Evolutionary conservation across 2,329 filamentous ascomycete genomes (phyloP).

Genomic region (Colletotrichum sp.): DNA sequence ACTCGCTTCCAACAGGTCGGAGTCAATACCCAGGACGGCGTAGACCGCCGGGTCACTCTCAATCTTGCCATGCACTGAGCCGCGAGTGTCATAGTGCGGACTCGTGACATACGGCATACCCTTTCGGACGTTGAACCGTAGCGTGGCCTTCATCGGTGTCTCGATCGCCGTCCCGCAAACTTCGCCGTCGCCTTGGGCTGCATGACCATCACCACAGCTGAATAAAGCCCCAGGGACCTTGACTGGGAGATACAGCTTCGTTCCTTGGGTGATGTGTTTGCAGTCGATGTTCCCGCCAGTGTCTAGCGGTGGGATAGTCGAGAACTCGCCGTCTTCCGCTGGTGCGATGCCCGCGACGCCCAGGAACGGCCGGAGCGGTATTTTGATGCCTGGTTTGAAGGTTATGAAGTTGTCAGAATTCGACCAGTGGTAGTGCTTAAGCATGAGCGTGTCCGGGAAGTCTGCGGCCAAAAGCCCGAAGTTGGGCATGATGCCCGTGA

Average conservation of each 20-base stretch:
- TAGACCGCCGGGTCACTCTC: constrained; percentile 35
- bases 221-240: constrained; percentile 54
- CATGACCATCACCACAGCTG: constrained; percentile 59
- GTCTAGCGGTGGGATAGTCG: constrained; percentile 54
- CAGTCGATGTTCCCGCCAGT: constrained; percentile 62
- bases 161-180: constrained; percentile 62
- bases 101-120: constrained; percentile 48
- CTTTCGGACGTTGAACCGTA: constrained; percentile 54
- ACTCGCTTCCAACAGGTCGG: constrained; percentile 51
- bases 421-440: constrained; percentile 53
- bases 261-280: constrained; percentile 50
- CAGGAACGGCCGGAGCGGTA: constrained; percentile 56
- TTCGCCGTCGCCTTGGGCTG: constrained; percentile 59
- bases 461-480: constrained; percentile 57
- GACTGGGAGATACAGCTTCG: constrained; percentile 53
- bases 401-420: constrained; percentile 33
- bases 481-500: constrained; percentile 55
- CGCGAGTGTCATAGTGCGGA: constrained; percentile 49
- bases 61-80: constrained; percentile 17
- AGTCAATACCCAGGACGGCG: constrained; percentile 50
- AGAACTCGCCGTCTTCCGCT: constrained; percentile 45
- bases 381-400: constrained; percentile 51
- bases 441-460: constrained; percentile 38
- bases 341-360: constrained; percentile 58
- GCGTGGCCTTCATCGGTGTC: constrained; percentile 52